Conservation (phyloP, 345 rosid genomes). For the Boechera stricta region DNA sequence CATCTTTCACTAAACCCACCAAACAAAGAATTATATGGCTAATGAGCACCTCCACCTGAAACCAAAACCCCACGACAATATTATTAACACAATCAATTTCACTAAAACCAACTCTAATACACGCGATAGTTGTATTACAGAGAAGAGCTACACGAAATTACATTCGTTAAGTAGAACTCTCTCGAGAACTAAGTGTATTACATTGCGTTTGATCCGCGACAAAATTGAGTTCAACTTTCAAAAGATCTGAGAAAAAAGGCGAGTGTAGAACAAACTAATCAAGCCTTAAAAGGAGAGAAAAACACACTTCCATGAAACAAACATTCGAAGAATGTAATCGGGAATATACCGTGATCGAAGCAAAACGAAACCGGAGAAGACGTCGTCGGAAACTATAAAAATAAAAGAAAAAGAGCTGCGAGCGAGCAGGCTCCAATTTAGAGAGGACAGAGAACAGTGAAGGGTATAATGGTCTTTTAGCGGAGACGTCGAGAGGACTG, state of each 20-base stretch:
- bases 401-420: not conserved
- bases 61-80: not conserved
- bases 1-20: slow-evolving; percentile 51
- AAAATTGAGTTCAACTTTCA: not conserved
- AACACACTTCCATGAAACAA: slow-evolving; percentile 6
- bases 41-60: slow-evolving; percentile 23
- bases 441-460: not conserved
- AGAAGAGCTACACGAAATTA: slow-evolving; percentile 6
- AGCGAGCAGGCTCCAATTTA: slow-evolving; percentile 6
- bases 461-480: slow-evolving; percentile 42
- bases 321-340: slow-evolving; percentile 16
- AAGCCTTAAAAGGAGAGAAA: slow-evolving; percentile 2
- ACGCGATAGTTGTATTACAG: not conserved
- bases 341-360: slow-evolving; percentile 40
- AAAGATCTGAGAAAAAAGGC: slow-evolving; percentile 27
- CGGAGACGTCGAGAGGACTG: slow-evolving; percentile 49
- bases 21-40: not conserved
- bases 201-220: slow-evolving; percentile 9
- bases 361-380: slow-evolving; percentile 22
- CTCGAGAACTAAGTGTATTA: not conserved
- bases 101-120: not conserved
- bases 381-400: not conserved
- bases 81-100: slow-evolving; percentile 8
- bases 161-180: slow-evolving; percentile 10
- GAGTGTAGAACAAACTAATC: slow-evolving; percentile 13